Evolutionary conservation across 192 early-diverging fungal genomes (phyloP), one percentile per base, ranked within the genome.

Genomic region (Chytriomyces sp.): DNA sequence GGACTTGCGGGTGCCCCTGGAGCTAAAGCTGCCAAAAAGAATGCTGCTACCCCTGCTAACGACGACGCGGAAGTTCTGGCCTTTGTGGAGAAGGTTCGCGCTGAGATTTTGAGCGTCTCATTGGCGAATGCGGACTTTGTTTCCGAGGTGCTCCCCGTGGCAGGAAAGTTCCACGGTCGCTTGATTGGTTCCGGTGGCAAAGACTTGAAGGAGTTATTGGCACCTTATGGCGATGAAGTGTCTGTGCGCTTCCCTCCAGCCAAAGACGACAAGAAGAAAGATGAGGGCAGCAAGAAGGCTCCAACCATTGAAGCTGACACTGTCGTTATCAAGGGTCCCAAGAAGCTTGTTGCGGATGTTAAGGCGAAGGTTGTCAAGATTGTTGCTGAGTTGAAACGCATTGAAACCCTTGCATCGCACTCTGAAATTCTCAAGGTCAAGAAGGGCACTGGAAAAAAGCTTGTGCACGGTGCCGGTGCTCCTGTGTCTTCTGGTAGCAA

Each of bases 311-410:
- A 80, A 7, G 72, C 80, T 10, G 62, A 91, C 64, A 82, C 87
- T 5, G 84, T 98, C 52, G 82, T 91, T 37, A 85, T 97, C 75
- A 86, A 88, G 63, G 97, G 97, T 32, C 90, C 90, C 8, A 86
- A 82, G 55, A 87, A 86, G 14, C 91, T 92, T 22, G 97, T 93
- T 1, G 87, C 89, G 5, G 88, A 89, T 28, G 89, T 90, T 7
- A 84, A 84, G 28, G 80, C 74, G 14, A 90, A 92, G 76, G 81
- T 99, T 52, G 67, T 78, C 1, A 84, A 87, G 34, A 76, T 91
- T 17, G 86, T 88, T 17, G 86, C 81, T 28, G 91, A 89, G 49
- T 86, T 88, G 65, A 91, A 90, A 58, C 88, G 91, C 71, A 70
- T 87, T 59, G 90, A 91, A 64, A 78, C 84, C 30, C 76, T 87